phyloP scores from a whole-genome alignment of 1,139 yeast genomes.

The Hemisphaericaspora lyxosophila region DNA sequence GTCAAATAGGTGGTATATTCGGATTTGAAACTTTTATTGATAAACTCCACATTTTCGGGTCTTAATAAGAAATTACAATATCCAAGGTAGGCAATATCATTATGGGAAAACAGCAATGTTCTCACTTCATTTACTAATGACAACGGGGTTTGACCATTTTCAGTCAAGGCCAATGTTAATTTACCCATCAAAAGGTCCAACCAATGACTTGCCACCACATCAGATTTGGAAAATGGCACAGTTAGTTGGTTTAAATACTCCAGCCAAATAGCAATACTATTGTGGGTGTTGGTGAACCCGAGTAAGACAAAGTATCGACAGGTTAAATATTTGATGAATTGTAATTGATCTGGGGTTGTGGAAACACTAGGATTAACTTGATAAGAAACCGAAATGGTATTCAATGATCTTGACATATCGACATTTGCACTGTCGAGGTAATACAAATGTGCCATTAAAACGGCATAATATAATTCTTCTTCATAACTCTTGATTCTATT shows the following conservation, averaged over 20 bases:
- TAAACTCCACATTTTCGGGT: slow-evolving; percentile 21
- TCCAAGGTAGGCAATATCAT: slow-evolving; percentile 27
- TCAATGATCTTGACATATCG: slow-evolving; percentile 21
- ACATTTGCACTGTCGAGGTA: slow-evolving; percentile 29
- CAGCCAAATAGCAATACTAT: slow-evolving; percentile 29
- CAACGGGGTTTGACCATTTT: slow-evolving; percentile 21
- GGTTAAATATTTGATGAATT: slow-evolving; percentile 34
- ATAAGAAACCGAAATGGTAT: slow-evolving; percentile 18
- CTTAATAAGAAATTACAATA: slow-evolving; percentile 32
- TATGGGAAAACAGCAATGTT: slow-evolving; percentile 26
- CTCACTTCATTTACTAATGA: slow-evolving; percentile 22
- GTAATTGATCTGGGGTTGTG: slow-evolving; percentile 18
- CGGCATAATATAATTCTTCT: slow-evolving; percentile 35
- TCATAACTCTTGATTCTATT: slow-evolving; percentile 25
- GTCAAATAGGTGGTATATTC: slow-evolving; percentile 33
- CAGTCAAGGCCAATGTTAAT: slow-evolving; percentile 24
- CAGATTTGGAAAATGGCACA: slow-evolving; percentile 32
- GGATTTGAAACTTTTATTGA: slow-evolving; percentile 25
- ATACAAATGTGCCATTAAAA: slow-evolving; percentile 38
- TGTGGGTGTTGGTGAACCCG: slow-evolving; percentile 26
- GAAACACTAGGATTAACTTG: slow-evolving; percentile 12
- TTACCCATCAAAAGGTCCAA: slow-evolving; percentile 31
- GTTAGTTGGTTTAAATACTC: slow-evolving; percentile 29
- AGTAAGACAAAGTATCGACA: slow-evolving; percentile 37
- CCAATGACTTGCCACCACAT: slow-evolving; percentile 43